Evolutionary conservation across 495 filamentous ascomycete species (phyloP).

Genomic region (Hyaloscypha bicolor): DNA sequence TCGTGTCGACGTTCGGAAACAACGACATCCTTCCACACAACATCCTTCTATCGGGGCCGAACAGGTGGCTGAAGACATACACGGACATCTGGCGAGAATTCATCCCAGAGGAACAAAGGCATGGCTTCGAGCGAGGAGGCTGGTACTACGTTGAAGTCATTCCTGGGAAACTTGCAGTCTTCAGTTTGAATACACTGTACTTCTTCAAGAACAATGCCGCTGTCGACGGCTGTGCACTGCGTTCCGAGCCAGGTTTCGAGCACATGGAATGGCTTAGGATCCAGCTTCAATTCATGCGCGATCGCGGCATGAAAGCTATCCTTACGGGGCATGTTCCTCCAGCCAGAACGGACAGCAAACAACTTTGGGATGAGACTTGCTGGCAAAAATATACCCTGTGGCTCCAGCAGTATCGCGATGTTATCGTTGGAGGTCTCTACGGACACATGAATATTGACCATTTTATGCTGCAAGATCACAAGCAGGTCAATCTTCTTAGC

Average conservation of each 20-base stretch:
- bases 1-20: conserved; percentile 91
- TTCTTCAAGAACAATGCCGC: conserved; percentile 92
- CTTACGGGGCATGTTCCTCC: conserved; percentile 94
- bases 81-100: conserved; percentile 77
- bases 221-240: conserved; percentile 81
- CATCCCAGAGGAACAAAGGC: conserved; percentile 90
- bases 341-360: conserved; percentile 79
- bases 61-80: conserved; percentile 76
- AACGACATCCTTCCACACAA: conserved; percentile 99
- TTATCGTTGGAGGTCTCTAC: conserved; percentile 76
- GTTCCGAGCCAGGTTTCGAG: conserved; percentile 83
- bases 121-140: conserved; percentile 87
- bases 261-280: conserved; percentile 97
- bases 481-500: conserved; percentile 66
- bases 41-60: conserved; percentile 83
- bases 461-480: conserved; percentile 88
- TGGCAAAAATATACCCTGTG: conserved; percentile 98
- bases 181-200: conserved; percentile 96
- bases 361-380: conserved; percentile 86
- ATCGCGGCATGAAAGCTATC: conserved; percentile 90
- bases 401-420: conserved; percentile 86
- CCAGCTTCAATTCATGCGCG: conserved; percentile 80
- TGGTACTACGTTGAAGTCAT: conserved; percentile 96
- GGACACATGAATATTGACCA: conserved; percentile 99
- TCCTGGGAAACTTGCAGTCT: conserved; percentile 80